Evolutionary conservation across 257 asterid species (phyloP), one percentile per base, ranked within the genome.

Genomic region (Scutellaria baicalensis): DNA sequence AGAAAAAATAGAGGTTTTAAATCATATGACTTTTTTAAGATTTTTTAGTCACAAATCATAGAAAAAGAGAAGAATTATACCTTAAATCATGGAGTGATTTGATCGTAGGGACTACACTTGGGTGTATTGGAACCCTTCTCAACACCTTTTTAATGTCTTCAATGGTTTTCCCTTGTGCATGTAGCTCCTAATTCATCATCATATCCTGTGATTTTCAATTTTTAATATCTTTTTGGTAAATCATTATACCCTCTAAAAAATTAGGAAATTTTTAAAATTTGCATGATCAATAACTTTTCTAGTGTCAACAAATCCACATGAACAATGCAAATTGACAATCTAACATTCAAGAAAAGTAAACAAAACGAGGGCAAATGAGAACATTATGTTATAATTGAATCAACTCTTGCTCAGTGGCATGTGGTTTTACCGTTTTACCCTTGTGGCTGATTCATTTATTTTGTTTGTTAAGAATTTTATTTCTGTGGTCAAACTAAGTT

Each of bases 151-250:
- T 84, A 5, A 89, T 39, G 49, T 85, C 92, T 49, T 80, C 66
- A 6, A 80, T 64, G 6, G 78, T 79, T 68, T 80, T 83, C 71
- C 92, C 92, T 48, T 67, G 80, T 39, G 76, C 76, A 79, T 87
- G 81, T 3, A 89, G 59, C 70, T 85, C 94, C 14, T n/a, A n/a
- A n/a, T 21, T 54, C 95, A 89, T 87, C 90, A 87, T 80, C 74
- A 20, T 72, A 6, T 87, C 92, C 96, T 89, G 83, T 68, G 49
- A 38, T 21, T 18, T 27, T 8, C 38, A 9, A 3, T 8, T 61
- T 12, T 33, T 27, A 27, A 27, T 27, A 5, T 27, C 4, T 21
- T 33, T 14, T 14, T 13, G 23, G 16, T 3, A 66, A 64, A 17
- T 74, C 2, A 60, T 36, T 40, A 13, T 59, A 55, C 20, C 27